Evolutionary conservation across 2,329 filamentous ascomycete genomes (phyloP).

Genomic region (Cytospora piceicola): DNA sequence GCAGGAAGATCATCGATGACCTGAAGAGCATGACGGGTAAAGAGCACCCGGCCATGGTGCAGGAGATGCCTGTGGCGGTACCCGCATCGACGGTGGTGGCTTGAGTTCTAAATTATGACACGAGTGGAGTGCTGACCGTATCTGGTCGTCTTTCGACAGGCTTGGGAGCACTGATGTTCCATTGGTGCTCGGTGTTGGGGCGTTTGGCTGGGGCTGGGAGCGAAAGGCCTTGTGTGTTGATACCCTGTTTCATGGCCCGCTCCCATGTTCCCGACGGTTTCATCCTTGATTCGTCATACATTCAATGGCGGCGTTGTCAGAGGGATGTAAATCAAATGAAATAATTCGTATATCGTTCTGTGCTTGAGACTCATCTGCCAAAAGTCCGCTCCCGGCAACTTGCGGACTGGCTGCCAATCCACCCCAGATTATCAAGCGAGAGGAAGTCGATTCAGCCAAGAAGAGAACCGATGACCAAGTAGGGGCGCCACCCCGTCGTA

Average conservation of each 20-base stretch:
- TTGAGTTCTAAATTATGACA: neutral
- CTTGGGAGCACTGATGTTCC: neutral
- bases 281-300: neutral
- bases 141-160: neutral
- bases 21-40: conserved; percentile 30
- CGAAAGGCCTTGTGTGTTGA: neutral
- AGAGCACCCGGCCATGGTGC: conserved; percentile 21
- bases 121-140: conserved; percentile 2
- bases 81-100: neutral
- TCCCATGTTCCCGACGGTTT: neutral
- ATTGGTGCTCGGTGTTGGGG: neutral
- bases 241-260: neutral
- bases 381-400: too few species aligned
- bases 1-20: conserved; percentile 38
- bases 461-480: neutral
- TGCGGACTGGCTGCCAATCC: neutral
- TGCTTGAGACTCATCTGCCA: neutral
- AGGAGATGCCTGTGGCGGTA: neutral
- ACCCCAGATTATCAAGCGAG: neutral
- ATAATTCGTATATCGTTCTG: neutral
- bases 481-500: neutral
- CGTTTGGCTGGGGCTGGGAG: neutral
- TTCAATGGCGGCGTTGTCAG: neutral
- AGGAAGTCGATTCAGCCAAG: neutral
- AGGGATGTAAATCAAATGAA: neutral